A percentile compares a stretch with the other conserved stretches of the same genome.
These are phyloP conservation scores for Linderniella brevidens DNA, from an alignment of 257 asterid genomes.

Conservation along the genomic window DNA sequence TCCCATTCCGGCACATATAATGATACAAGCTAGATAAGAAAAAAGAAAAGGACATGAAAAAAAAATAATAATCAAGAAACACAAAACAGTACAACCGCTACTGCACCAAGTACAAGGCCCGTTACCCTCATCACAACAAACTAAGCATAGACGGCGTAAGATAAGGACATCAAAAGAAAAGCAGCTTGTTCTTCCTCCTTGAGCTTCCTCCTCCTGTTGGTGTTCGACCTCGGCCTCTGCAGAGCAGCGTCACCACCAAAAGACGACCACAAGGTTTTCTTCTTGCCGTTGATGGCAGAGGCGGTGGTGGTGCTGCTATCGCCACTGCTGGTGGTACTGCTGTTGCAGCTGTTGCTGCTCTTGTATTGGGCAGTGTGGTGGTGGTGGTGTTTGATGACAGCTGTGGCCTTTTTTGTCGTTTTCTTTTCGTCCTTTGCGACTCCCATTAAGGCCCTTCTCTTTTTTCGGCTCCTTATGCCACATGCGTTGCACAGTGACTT, in stretches of 20 bases:
- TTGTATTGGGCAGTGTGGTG: constrained; percentile 16
- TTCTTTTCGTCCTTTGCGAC: constrained; percentile 56
- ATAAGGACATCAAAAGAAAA: constrained; percentile 61
- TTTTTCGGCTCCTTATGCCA: constrained; percentile 89
- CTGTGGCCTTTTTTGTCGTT: constrained; percentile 29
- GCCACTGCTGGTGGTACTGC: constrained; percentile 43
- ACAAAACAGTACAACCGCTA: too few relatives aligned
- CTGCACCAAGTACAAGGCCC: too few relatives aligned
- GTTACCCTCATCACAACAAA: too few relatives aligned
- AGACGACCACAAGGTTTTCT: constrained; percentile 29
- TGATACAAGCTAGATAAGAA: too few relatives aligned
- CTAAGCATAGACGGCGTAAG: constrained; percentile 8
- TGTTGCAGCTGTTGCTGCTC: constrained; percentile 14
- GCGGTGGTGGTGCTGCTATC: constrained; percentile 16
- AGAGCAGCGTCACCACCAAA: constrained; percentile 49
- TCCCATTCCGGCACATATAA: too few relatives aligned
- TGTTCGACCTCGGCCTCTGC: constrained; percentile 72
- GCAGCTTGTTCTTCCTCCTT: constrained; percentile 95
- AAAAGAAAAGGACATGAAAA: too few relatives aligned
- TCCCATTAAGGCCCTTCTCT: constrained; percentile 73
- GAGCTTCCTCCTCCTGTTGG: constrained; percentile 39
- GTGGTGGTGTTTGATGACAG: constrained; percentile 3
- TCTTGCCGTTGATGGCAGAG: neutral
- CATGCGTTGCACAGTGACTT: constrained; percentile 95
- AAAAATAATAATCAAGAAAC: too few relatives aligned